Base-by-base conservation (phyloP, 495 filamentous ascomycete species). In the Aspergillus conjunctus region DNA sequence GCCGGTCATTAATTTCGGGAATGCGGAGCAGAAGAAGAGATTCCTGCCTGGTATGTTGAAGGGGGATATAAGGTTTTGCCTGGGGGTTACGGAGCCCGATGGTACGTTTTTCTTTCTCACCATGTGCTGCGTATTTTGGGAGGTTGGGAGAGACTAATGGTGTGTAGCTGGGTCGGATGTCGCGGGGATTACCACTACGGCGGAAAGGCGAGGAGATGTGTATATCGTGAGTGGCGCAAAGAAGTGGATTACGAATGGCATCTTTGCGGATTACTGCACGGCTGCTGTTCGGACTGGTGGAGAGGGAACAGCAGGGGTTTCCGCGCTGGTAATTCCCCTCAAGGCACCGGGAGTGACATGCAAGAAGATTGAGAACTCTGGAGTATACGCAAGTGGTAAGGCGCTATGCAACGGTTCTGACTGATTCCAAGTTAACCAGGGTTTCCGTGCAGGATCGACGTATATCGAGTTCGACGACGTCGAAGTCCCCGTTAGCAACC, bases 331-430 rank as follows among this genome's bases (percentile, higher is more conserved):
- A 7, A 79, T 83, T 22, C 76, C 80, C 2, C 60, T 80, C 39
- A 73, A 74, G 17, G 66, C 68, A 0, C 51, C 59, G 0, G 80
- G 80, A 4, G 70, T 83, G 12, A 68, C 81, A 63, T 71, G 83
- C 46, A 89, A 88, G 72, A 91, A 91, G 80, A 90, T 89, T 3
- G 82, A 82, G 6, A 92, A 93, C 71, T 91, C 88, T 1, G 79
- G 88, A 7, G 68, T 71, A 6, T 60, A 65, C 41, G 68, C 71
- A 6, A 71, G 68, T 61, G 70, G 70, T 68, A 55, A 20, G 59
- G 39, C 50, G 65, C 5, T 56, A 22, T n/a, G 20, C 11, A 78
- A 79, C 54, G 67, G 73, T 17, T 73, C 80, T 0, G 78, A 3
- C 30, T 3, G 32, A 37, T 43, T 0, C 17, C 39, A 17, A 0